These are phyloP conservation scores for Hordeum vulgare DNA, from an alignment of 176 grass and related monocot species.

Conservation along the genomic window MorexV3_pseudomolecules_assembly NC_058518.1:470691753-470692252, in stretches of 20 bases:
- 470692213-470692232: not conserved
- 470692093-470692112: slow-evolving; percentile 6
- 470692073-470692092: not conserved
- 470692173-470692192: not conserved
- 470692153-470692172: not conserved
- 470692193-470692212: not conserved
- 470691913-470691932: not conserved
- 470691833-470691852: no score
- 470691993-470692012: not conserved
- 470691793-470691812: not conserved
- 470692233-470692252: no score
- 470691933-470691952: not conserved
- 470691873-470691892: no score
- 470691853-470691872: no score
- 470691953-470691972: not conserved
- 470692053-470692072: not conserved
- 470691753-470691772: not conserved
- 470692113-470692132: not conserved
- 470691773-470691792: not conserved
- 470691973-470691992: not conserved
- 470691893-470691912: not conserved
- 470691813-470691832: no score
- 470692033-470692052: not conserved
- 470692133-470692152: not conserved
- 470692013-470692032: not conserved